Percentiles rank a stretch among this genome's conserved stretches.
Conservation (phyloP, 2,329 filamentous ascomycete genomes). For the Didymella sp. region DNA sequence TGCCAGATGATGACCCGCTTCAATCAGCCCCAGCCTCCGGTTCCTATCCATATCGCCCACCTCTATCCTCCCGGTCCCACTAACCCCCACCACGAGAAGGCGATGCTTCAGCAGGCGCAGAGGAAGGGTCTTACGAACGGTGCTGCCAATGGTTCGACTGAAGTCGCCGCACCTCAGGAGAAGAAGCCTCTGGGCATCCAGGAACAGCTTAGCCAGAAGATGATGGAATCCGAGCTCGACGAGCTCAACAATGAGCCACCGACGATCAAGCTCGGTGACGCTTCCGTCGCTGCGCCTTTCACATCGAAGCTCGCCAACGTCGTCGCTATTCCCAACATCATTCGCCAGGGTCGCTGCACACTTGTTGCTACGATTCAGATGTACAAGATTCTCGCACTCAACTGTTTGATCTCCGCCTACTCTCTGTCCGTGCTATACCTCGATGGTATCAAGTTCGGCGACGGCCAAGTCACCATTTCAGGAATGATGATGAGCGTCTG, state of each 20-base stretch:
- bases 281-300: constrained; percentile 95
- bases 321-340: constrained; percentile 96
- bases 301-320: constrained; percentile 98
- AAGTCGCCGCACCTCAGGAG: constrained; percentile 40
- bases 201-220: constrained; percentile 79
- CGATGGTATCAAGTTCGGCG: constrained; percentile 98
- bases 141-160: constrained; percentile 34
- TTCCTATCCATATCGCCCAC: constrained; percentile 91
- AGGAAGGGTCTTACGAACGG: constrained; percentile 71
- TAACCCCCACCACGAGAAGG: constrained; percentile 95
- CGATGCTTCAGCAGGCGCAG: constrained; percentile 83
- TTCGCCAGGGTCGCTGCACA: constrained; percentile 95
- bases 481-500: constrained; percentile 99
- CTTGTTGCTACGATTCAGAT: constrained; percentile 99
- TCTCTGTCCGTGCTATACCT: constrained; percentile 95
- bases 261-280: constrained; percentile 95
- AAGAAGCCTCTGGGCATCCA: constrained; percentile 72
- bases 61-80: constrained; percentile 87
- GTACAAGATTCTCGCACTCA: constrained; percentile 99
- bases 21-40: constrained; percentile 90
- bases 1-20: constrained; percentile 89
- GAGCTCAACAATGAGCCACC: constrained; percentile 80
- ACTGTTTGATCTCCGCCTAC: constrained; percentile 98
- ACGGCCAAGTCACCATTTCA: constrained; percentile 97
- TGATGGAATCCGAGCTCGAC: constrained; percentile 90